A percentile compares a stretch with the other conserved stretches of the same genome.
phyloP scores from a whole-genome alignment of 768 basidiomycete genomes.

The Nidularia pulvinata region DNA sequence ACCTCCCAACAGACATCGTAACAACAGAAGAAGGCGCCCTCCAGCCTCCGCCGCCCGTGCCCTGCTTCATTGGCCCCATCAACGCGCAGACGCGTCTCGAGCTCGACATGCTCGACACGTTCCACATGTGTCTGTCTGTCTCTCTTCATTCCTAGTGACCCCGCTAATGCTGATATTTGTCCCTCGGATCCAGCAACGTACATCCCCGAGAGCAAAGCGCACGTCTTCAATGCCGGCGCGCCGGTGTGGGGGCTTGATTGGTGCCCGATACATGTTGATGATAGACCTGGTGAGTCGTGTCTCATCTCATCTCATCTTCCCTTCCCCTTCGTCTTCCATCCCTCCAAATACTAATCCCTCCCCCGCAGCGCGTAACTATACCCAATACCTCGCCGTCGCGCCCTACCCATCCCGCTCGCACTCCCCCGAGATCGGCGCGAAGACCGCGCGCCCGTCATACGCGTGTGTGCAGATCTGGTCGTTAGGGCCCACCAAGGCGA shows the following conservation, averaged over 20 bases:
- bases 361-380: constrained; percentile 45
- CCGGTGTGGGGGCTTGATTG: constrained; percentile 93
- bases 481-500: constrained; percentile 18
- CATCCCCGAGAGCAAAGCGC: constrained; percentile 55
- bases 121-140: constrained; percentile 51
- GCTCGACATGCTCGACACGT: constrained; percentile 54
- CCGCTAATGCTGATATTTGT: not conserved
- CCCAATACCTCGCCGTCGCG: constrained; percentile 85
- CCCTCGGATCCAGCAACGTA: constrained; percentile 46
- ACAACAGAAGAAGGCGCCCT: constrained; percentile 49
- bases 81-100: constrained; percentile 46
- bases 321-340: not conserved
- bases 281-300: constrained; percentile 41
- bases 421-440: constrained; percentile 65
- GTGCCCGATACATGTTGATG: constrained; percentile 78
- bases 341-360: not conserved
- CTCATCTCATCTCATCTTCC: too few species aligned
- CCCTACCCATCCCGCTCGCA: constrained; percentile 68
- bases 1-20: constrained; percentile 54
- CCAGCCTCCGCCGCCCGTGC: constrained; percentile 50
- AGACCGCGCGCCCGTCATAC: constrained; percentile 47
- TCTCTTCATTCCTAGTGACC: constrained; percentile 1
- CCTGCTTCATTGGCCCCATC: constrained; percentile 70
- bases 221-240: constrained; percentile 85
- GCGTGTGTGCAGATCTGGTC: constrained; percentile 92